Base-by-base conservation (phyloP, 2,329 filamentous ascomycete species). In the Colletotrichum abscissum region DNA sequence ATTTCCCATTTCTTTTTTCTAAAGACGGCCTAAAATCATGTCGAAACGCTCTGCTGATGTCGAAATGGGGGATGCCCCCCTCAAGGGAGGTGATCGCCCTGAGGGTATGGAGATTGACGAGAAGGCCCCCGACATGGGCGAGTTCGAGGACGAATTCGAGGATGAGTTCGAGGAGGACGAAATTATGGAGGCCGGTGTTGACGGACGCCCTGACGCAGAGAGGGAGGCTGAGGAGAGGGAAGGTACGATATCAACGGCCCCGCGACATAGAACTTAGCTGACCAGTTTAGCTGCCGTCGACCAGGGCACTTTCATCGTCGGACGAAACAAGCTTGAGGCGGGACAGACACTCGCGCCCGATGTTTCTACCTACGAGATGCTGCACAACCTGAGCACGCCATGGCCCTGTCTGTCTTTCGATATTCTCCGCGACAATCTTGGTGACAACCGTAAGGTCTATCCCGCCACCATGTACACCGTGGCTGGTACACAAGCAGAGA, bases 341-440 rank as follows among this genome's bases (percentile, higher is more conserved):
- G 96, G 95, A 78, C 95, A 98, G 87, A 95, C 95, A 5, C 89
- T 99, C 69, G 92, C 95, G 4, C 96, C 97, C 16, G 97, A 99
- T 84, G 88, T 94, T 72, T 94, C 94, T n/a, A 96, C 96, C 6
- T 99, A 99, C 86, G 93, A 98, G 82, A 97, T 99, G 95, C 91
- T 99, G 73, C 97, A 99, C 87, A 95, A 92, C 74, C 90, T 99
- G 76, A 97, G 93, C 83, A 95, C 95, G 8, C 95, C 95, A 1
- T 99, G 97, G 97, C 97, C 97, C 3, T 99, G 97, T 82, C 89
- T 99, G 19, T 98, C 96, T 2, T 98, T 98, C 84, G 97, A 98
- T 81, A 93, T 99, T 73, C 84, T 99, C 75, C 92, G 89, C 78
- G 97, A 99, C 84, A 88, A 88, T 65, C 89, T 99, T 22, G 97